Evolutionary conservation across 78 protist genomes (phyloP), one percentile per base, ranked within the genome.

Genomic region (Planoprotostelium fungivorum): DNA sequence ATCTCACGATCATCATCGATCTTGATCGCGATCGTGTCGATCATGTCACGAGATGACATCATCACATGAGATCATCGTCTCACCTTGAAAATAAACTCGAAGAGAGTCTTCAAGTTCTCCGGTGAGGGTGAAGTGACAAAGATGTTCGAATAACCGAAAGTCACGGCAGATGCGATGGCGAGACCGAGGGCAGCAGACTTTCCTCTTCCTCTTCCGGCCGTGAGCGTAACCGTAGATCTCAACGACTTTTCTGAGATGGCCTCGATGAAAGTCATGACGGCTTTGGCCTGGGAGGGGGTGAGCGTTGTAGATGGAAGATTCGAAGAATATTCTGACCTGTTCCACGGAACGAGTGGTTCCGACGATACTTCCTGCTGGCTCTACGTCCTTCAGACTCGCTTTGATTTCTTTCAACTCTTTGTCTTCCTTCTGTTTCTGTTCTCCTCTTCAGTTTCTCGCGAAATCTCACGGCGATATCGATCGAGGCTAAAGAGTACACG

Each of bases 161-260:
- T 96, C 9, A 99, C 91, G 1, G 99, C 99, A 0, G 96, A 97
- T 0, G 99, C 97, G 0, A 98, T 92, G 0, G 98, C 95, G 37
- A 99, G 84, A 29, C 99, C 99, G 34, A 99, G 90, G 23, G 99
- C 98, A 0, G 99, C 99, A 0, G 98, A 96, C 93, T 99, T 99
- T 29, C 99, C 99, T 1, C 99, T 93, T 0, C 99, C 99, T 34
- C 99, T 92, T 9, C 95, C 99, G 0, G 99, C 99, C 0, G 99
- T 99, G 84, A 99, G 88, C 10, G 99, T 88, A 0, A 98, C 97
- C 0, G 99, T 98, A 29, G 94, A 86, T 35, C 97, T 86, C 28
- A 96, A 96, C 0, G 98, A 94, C 84, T 98, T 97, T 35, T 98
- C 99, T 0, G 97, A 89, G 35, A 98, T 91, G 35, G 98, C 98